Conservation (phyloP, 2,329 filamentous ascomycete species). For the Colletotrichum orchidophilum region DNA sequence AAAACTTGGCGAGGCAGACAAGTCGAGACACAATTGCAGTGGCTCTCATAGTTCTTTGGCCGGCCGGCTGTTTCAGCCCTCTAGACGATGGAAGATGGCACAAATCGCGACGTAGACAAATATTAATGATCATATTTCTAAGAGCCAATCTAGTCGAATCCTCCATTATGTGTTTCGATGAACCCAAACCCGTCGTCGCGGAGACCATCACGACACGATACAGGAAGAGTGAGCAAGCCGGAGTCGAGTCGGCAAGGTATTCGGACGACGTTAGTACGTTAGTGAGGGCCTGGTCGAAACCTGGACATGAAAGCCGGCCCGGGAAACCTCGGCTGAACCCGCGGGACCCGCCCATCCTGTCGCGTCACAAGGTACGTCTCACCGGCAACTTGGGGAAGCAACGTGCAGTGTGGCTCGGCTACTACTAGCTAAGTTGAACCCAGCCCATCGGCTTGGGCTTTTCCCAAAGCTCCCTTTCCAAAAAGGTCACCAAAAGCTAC, state of each 20-base stretch:
- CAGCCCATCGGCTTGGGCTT: neutral
- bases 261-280: neutral
- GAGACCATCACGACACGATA: no score
- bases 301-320: neutral
- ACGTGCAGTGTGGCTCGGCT: neutral
- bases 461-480: neutral
- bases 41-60: constrained; percentile 31
- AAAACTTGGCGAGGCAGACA: constrained; percentile 28
- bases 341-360: constrained; percentile 7
- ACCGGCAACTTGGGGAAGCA: constrained; percentile 2
- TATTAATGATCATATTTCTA: constrained; percentile 47
- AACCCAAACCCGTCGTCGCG: no score
- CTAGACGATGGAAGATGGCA: constrained; percentile 34
- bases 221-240: neutral
- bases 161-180: no score
- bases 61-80: constrained; percentile 20
- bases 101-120: constrained; percentile 46
- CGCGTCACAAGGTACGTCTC: constrained; percentile 9
- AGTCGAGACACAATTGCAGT: constrained; percentile 25
- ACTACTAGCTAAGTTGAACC: neutral
- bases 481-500: neutral
- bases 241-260: neutral
- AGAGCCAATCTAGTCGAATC: neutral
- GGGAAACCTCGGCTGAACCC: constrained; percentile 23
- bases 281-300: neutral